phyloP scores from a whole-genome alignment of 371 early-diverging fungal genomes.

The Mucor racemosus region DNA sequence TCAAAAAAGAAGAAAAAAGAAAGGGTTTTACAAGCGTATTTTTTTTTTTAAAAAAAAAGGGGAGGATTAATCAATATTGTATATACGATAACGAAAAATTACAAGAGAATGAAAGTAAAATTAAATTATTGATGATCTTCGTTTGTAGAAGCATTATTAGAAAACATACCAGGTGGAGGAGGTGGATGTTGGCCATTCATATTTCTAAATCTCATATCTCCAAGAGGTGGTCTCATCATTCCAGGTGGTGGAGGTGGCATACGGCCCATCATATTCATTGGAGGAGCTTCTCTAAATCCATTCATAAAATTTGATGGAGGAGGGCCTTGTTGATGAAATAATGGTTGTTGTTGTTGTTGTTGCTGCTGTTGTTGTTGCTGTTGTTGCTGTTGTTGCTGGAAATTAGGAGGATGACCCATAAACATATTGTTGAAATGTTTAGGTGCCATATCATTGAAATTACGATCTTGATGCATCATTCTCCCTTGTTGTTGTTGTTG shows the following conservation, averaged over 20 bases:
- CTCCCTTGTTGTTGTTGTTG: slow-evolving; percentile 13
- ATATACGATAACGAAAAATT: not conserved
- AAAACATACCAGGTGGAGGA: slow-evolving; percentile 31
- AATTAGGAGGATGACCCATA: slow-evolving; percentile 23
- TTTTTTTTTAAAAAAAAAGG: not conserved
- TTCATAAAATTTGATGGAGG: slow-evolving; percentile 39
- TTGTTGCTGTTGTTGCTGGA: slow-evolving; percentile 17
- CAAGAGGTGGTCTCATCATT: slow-evolving; percentile 29
- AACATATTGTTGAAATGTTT: slow-evolving; percentile 28
- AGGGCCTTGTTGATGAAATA: slow-evolving; percentile 23
- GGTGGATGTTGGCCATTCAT: slow-evolving; percentile 15
- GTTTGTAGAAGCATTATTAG: not conserved
- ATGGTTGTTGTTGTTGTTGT: slow-evolving; percentile 27
- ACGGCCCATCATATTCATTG: slow-evolving; percentile 25
- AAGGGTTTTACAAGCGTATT: not conserved
- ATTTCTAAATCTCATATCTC: slow-evolving; percentile 24
- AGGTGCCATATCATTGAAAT: slow-evolving; percentile 16
- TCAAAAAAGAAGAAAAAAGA: not conserved
- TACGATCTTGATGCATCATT: slow-evolving; percentile 13
- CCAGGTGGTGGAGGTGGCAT: slow-evolving; percentile 35
- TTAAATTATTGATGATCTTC: slow-evolving; percentile 9
- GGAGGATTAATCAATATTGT: no score
- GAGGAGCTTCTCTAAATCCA: slow-evolving; percentile 26
- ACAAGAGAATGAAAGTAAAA: not conserved
- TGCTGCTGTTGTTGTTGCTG: slow-evolving; percentile 27